phyloP scores from a whole-genome alignment of 108 stramenopile genomes.

The Cyclotella atomus region DNA sequence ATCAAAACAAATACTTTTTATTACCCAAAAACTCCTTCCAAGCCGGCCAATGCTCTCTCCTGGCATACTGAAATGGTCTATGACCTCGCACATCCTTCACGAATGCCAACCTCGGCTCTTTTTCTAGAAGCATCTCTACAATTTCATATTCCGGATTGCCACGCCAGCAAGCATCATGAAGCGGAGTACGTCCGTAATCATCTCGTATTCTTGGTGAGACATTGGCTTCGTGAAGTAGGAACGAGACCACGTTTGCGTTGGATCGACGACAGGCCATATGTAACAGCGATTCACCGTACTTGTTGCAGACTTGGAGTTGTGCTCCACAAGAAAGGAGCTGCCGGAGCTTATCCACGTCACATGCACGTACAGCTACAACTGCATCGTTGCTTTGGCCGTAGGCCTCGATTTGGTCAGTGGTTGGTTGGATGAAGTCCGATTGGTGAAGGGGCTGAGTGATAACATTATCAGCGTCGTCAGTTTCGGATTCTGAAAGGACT shows the following conservation, averaged over 20 bases:
- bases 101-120: constrained; percentile 66
- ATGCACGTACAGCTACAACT: constrained; percentile 58
- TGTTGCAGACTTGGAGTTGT: constrained; percentile 72
- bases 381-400: constrained; percentile 53
- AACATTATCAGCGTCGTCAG: neutral
- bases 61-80: constrained; percentile 77
- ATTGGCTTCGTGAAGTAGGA: constrained; percentile 59
- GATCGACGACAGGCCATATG: constrained; percentile 88
- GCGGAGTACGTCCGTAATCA: constrained; percentile 86
- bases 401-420: constrained; percentile 62
- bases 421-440: constrained; percentile 25
- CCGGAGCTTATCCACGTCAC: constrained; percentile 59
- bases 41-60: constrained; percentile 60
- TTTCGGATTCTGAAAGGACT: neutral
- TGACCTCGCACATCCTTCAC: constrained; percentile 68
- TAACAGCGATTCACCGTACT: constrained; percentile 84
- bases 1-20: constrained; percentile 29
- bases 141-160: constrained; percentile 63
- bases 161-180: constrained; percentile 92
- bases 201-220: constrained; percentile 67
- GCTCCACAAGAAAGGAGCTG: constrained; percentile 20
- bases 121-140: constrained; percentile 52
- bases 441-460: constrained; percentile 3
- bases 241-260: constrained; percentile 58
- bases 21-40: constrained; percentile 67